Evolutionary conservation across 2,329 filamentous ascomycete species (phyloP), one percentile per base, ranked within the genome.

Genomic region (Orbilia quercus): DNA sequence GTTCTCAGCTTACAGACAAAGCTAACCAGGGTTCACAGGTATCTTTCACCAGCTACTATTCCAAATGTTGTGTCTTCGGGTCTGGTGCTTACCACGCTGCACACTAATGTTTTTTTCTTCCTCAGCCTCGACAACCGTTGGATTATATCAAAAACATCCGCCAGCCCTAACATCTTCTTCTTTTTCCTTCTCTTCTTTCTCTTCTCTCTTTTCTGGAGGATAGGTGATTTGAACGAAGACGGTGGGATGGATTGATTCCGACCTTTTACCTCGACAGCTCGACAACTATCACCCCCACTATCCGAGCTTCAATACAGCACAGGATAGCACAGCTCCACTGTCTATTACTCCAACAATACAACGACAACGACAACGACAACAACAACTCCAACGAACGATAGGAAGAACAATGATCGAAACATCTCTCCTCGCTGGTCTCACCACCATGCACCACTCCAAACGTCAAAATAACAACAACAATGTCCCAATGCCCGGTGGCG

Each of bases 401-500:
- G 23, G 14, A 1, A 23, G 42, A 47, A 57, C 18, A 48, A 73
- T 65, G 69, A 22, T 51, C 48, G 60, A 47, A 12, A 38, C 22
- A 11, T 7, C 54, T 23, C 40, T 54, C 40, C 57, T 70, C 60
- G 28, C 54, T 44, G 31, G 51, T 31, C 59, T 72, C 25, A 12
- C 34, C 20, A 65, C 50, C 40, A 73, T 66, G 69, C 14, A 25
- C 34, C 59, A 65, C 53, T 7, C 55, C 60, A 73, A 66, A 53
- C 69, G 69, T 12, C 69, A 73, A 38, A 50, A 57, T 42, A 12
- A 36, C 57, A 28, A 44, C 31, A 20, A 48, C 38, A 18, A 40
- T 36, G 50, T 25, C 23, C 69, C 69, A 11, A 73, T 73, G 53
- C 69, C 69, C 4, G 54, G 58, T 9, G 69, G 69, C 47, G 62